Percentiles rank a stretch among this genome's conserved stretches.
phyloP scores from a whole-genome alignment of 768 basidiomycete genomes.

The Ramaria sp. region DNA sequence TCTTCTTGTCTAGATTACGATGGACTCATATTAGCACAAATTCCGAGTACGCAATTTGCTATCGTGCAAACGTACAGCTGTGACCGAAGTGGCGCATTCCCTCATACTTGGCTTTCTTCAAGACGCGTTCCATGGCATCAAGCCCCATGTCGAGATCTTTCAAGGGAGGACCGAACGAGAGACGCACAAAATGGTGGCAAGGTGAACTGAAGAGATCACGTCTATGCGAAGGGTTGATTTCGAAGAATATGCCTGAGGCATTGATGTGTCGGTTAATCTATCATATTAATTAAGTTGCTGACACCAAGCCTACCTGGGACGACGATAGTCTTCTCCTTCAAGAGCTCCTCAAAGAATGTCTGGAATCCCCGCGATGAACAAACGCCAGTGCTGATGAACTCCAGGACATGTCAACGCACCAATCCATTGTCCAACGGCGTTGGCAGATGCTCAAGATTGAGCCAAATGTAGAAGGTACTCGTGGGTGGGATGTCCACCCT shows the following conservation, averaged over 20 bases:
- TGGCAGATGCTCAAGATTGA: slow-evolving; percentile 72
- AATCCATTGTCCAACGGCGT: slow-evolving; percentile 81
- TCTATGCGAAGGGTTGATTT: slow-evolving; percentile 40
- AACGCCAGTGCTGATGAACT: not conserved
- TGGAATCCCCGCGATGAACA: slow-evolving; percentile 16
- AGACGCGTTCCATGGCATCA: slow-evolving; percentile 74
- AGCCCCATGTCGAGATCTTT: slow-evolving; percentile 73
- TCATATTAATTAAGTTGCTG: not conserved
- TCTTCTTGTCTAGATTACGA: slow-evolving; percentile 32
- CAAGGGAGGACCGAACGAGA: slow-evolving; percentile 79
- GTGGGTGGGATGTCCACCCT: slow-evolving; percentile 66
- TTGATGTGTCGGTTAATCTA: slow-evolving; percentile 51
- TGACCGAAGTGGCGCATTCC: slow-evolving; percentile 58
- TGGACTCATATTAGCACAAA: too few relatives aligned
- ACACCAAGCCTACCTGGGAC: slow-evolving; percentile 60
- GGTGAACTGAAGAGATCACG: slow-evolving; percentile 85
- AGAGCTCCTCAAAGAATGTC: slow-evolving; percentile 91
- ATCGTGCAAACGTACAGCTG: slow-evolving; percentile 26
- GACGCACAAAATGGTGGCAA: slow-evolving; percentile 80
- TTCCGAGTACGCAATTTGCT: not conserved
- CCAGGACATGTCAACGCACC: slow-evolving; percentile 28
- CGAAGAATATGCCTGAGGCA: slow-evolving; percentile 16
- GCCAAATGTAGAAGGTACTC: slow-evolving; percentile 93
- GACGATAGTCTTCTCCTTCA: slow-evolving; percentile 85
- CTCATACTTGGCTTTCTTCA: slow-evolving; percentile 55